A percentile compares a stretch with the other conserved stretches of the same genome.
Evolutionary conservation across 1,284 basidiomycete genomes (phyloP).

Genomic region (Apiotrichum mycotoxinovorans): DNA sequence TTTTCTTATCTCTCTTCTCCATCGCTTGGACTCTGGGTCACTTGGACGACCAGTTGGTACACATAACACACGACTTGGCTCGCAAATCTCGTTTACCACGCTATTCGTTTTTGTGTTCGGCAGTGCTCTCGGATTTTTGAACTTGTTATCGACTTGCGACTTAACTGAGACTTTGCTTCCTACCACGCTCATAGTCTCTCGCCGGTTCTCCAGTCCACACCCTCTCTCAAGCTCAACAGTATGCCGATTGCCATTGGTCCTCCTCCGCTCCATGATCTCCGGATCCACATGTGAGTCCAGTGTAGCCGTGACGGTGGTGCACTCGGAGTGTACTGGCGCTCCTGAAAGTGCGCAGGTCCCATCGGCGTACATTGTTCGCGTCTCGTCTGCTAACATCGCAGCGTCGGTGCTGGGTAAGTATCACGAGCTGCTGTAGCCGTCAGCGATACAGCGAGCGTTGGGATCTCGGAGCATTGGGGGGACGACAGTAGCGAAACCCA

Average conservation of each 20-base stretch:
- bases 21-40: not conserved
- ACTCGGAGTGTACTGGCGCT: too few species aligned
- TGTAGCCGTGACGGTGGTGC: not conserved
- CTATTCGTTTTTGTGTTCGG: too few species aligned
- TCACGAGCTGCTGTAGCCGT: not conserved
- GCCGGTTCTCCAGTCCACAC: not conserved
- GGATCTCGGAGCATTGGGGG: too few species aligned
- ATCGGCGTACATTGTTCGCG: not conserved
- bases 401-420: constrained; percentile 14
- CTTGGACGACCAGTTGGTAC: too few species aligned
- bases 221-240: not conserved
- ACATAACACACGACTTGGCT: too few species aligned
- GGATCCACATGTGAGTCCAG: constrained; percentile 21
- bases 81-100: too few species aligned
- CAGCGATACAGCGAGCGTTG: too few species aligned
- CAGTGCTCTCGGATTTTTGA: too few species aligned
- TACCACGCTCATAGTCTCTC: not conserved
- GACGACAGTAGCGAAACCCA: too few species aligned
- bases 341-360: not conserved
- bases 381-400: constrained; percentile 10
- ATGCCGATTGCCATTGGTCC: constrained; percentile 8
- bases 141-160: too few species aligned
- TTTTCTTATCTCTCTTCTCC: not conserved
- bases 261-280: constrained; percentile 14
- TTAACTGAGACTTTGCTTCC: too few species aligned